Base-by-base conservation (phyloP, 768 basidiomycete genomes). In the Pleurotus cornucopiae region DNA sequence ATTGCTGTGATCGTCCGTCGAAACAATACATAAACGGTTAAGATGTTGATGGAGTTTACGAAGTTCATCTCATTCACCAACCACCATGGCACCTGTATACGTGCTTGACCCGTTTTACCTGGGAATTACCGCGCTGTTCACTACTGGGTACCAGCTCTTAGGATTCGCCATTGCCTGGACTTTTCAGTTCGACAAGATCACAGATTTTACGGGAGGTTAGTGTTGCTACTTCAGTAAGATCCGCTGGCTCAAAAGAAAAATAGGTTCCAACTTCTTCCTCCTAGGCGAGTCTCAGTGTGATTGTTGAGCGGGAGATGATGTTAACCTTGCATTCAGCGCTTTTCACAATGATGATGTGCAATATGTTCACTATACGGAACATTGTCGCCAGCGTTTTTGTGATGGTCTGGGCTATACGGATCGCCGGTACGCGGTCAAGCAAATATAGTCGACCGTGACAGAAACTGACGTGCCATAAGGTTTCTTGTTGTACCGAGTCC, bases 151-250 rank as follows among this genome's bases (percentile, higher is more conserved):
- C 64, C 87, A 88, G 63, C 71, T 83, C 3, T 57, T 71, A 1
- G 86, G 85, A 5, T 88, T 88, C 61, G 74, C 77, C 3, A 81
- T 88, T 54, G 85, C 86, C 5, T 88, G 83, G 81, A 81, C 81
- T 0, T 71, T 85, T 39, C 79, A 86, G 71, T 85, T 87, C 61
- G 86, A 89, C 69, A 88, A 89, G 66, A 83, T 88, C 45, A 88
- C 86, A 11, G 86, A 87, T 67, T 82, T 86, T 56, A 85, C 82
- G 2, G 82, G 83, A 60, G 78, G 79, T 77, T 37, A 18, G 71
- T 60, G 55, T 49, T 52, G 59, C 56, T 48, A 46, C 53, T 20
- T 21, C 25, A 47, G 25, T 11, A 20, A 7, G 16, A 26, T 46
- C 21, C 7, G 40, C 23, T 7, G 26, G 38, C 23, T 39, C 30